phyloP scores from a whole-genome alignment of 257 asterid genomes.

The Solanum raphanifolium region DNA sequence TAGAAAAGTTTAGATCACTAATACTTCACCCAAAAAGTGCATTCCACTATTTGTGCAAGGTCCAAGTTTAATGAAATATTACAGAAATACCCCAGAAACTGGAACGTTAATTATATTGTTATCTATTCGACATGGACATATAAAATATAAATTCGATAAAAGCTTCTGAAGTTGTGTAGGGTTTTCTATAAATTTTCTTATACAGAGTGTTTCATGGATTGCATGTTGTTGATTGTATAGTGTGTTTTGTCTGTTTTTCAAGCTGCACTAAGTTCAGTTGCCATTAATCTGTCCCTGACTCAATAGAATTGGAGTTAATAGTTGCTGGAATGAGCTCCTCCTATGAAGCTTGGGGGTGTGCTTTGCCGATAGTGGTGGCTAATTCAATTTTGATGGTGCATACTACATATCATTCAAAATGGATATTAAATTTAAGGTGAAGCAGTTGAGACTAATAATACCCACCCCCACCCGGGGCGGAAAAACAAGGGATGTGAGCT shows the following conservation, averaged over 20 bases:
- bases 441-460: neutral
- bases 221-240: neutral
- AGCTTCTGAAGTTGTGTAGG: neutral
- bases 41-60: neutral
- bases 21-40: neutral
- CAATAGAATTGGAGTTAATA: neutral
- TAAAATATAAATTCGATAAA: neutral
- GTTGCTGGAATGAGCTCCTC: neutral
- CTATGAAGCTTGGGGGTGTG: neutral
- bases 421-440: neutral
- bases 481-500: neutral
- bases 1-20: neutral
- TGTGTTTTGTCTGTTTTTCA: neutral
- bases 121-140: neutral
- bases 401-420: neutral
- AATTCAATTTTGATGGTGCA: neutral
- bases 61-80: neutral
- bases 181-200: neutral
- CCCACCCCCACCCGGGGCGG: neutral
- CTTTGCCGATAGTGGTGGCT: neutral
- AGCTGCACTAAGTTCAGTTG: neutral
- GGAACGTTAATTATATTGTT: neutral
- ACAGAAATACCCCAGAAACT: neutral
- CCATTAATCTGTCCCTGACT: neutral
- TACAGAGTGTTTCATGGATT: neutral